Evolutionary conservation across 1,139 yeast species (phyloP).

Genomic region (Pichia sp.): DNA sequence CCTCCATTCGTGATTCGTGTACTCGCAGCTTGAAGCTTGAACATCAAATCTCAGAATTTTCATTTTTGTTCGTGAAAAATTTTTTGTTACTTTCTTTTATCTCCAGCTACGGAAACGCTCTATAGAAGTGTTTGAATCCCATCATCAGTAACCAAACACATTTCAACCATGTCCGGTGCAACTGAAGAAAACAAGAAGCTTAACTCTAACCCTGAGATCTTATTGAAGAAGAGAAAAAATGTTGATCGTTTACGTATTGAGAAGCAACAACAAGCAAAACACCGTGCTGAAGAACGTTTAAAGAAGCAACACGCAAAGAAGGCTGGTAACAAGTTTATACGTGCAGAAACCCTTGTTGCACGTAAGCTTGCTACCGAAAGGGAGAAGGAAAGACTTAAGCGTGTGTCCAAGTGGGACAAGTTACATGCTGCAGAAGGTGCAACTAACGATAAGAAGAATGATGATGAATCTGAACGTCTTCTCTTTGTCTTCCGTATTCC

Average conservation of each 20-base stretch:
- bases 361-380: constrained; percentile 56
- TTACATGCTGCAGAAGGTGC: constrained; percentile 9
- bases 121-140: not conserved
- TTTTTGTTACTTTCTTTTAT: not conserved
- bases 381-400: constrained; percentile 59
- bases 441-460: constrained; percentile 21
- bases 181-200: constrained; percentile 21
- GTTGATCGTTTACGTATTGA: constrained; percentile 59
- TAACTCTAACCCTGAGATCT: constrained; percentile 68
- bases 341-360: constrained; percentile 69
- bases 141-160: constrained; percentile 11
- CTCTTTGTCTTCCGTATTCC: constrained; percentile 58
- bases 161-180: constrained; percentile 1
- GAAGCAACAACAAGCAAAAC: constrained; percentile 33
- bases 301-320: constrained; percentile 33
- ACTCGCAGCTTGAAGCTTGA: too few species aligned
- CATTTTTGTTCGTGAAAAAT: not conserved
- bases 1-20: not conserved
- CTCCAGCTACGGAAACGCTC: not conserved
- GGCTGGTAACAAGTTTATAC: constrained; percentile 44
- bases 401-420: constrained; percentile 47
- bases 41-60: too few species aligned
- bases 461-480: constrained; percentile 38
- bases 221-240: constrained; percentile 69
- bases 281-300: constrained; percentile 33